phyloP scores from a whole-genome alignment of 306 rosid genomes.

The Potentilla sterilis region DNA sequence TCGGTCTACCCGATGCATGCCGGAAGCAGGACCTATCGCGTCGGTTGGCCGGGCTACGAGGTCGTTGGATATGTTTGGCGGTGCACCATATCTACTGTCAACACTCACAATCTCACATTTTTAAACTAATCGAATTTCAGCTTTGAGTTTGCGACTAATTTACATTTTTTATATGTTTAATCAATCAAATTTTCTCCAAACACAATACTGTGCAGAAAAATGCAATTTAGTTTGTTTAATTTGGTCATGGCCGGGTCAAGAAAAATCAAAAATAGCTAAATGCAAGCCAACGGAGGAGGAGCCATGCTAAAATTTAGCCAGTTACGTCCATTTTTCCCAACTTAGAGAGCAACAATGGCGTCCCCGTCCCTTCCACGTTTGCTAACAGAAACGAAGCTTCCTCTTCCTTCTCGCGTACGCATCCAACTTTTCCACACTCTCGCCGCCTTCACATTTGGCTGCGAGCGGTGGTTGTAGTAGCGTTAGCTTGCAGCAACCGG shows the following conservation, averaged over 20 bases:
- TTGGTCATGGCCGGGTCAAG: background rate
- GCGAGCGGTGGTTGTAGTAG: background rate
- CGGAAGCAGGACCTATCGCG: no score
- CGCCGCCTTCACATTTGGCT: background rate
- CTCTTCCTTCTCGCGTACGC: background rate
- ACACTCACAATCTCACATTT: no score
- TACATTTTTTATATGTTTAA: no score
- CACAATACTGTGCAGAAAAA: background rate
- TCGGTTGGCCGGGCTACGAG: no score
- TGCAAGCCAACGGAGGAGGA: conserved; percentile 32
- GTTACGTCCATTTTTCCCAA: conserved; percentile 31
- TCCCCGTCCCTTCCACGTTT: conserved; percentile 7
- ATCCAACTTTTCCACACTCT: background rate
- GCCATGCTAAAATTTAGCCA: conserved; percentile 17
- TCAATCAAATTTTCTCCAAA: no score
- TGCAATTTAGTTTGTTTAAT: no score
- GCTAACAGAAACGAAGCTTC: background rate
- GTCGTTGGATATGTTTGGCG: no score
- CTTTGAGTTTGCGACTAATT: no score
- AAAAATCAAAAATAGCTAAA: conserved; percentile 36
- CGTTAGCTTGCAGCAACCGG: background rate
- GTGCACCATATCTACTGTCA: no score
- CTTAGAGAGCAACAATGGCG: conserved; percentile 16
- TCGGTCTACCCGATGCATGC: no score
- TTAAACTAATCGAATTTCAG: no score